Evolutionary conservation across 768 basidiomycete genomes (phyloP).

Genomic region (Rossbeevera mucosa): DNA sequence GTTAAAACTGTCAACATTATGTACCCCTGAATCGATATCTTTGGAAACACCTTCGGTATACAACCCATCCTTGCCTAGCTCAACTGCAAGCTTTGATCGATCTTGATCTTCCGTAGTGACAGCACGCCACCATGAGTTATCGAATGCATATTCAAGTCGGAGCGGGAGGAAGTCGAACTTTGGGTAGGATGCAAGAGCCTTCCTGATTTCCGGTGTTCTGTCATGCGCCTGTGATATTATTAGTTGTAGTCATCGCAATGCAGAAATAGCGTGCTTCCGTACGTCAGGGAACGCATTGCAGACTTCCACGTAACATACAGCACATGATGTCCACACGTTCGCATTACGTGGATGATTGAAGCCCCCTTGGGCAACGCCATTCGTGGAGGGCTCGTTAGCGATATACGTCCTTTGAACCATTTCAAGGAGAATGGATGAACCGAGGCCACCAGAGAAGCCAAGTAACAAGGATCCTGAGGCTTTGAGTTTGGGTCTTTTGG

Average conservation of each 20-base stretch:
- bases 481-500: slow-evolving; percentile 55
- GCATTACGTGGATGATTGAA: slow-evolving; percentile 61
- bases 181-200: slow-evolving; percentile 44
- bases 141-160: slow-evolving; percentile 72
- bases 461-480: slow-evolving; percentile 66
- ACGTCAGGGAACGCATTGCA: slow-evolving; percentile 59
- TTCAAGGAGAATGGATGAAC: slow-evolving; percentile 69
- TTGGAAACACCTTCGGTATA: slow-evolving; percentile 25
- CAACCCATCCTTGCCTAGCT: slow-evolving; percentile 52
- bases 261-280: slow-evolving; percentile 24
- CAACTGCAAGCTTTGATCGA: slow-evolving; percentile 35
- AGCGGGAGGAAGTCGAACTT: slow-evolving; percentile 57
- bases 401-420: slow-evolving; percentile 61
- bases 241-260: slow-evolving; percentile 4
- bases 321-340: slow-evolving; percentile 57
- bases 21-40: background rate
- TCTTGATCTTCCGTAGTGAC: slow-evolving; percentile 34
- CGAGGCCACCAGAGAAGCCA: slow-evolving; percentile 75
- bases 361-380: slow-evolving; percentile 44
- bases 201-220: slow-evolving; percentile 47
- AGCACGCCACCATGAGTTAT: slow-evolving; percentile 58
- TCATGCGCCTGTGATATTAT: slow-evolving; percentile 45
- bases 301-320: slow-evolving; percentile 67
- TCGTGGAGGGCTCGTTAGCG: slow-evolving; percentile 21
- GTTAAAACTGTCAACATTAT: slow-evolving; percentile 2